Evolutionary conservation across 805 yeast genomes (phyloP), one percentile per base, ranked within the genome.

Genomic region (Lipomyces yamanashiensis): DNA sequence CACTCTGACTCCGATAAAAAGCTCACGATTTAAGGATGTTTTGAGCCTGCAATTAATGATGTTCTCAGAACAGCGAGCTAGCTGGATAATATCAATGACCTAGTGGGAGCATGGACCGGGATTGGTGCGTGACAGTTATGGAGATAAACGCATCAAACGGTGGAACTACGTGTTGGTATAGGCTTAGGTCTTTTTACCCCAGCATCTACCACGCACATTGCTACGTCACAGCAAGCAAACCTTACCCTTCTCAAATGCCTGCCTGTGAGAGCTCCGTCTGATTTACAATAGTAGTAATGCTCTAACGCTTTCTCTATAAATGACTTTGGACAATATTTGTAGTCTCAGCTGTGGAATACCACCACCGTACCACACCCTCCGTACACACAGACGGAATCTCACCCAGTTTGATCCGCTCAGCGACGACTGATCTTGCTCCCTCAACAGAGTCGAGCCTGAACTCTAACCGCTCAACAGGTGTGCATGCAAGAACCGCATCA

Each of bases 351-450:
- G 47, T 15, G 21, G 48, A 41, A 55, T 51, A 63, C 67, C 67
- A 63, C 67, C 67, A 63, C 17, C 54, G 50, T 3, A 63, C 41
- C 9, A 63, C 57, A 4, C 49, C 56, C 7, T 61, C 64, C 1
- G 64, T 48, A 39, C 67, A 63, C 10, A 53, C 56, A 3, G 67
- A 44, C 12, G 67, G 67, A 1, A 63, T 50, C 12, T 63, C 67
- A 13, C 67, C 67, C 23, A 36, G 8, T 40, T 51, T 47, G 12
- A 63, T 44, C 12, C 58, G 45, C 28, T 55, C 60, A 2, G 54
- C 64, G 10, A 63, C 37, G 8, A 50, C 58, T 8, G 21, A 19
- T 21, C 55, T 23, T 4, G 40, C n/a, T 8, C 48, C 54, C 8
- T 45, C 44, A 1, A 63, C 23, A 9, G 37, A 10, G 19, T 37